Evolutionary conservation across 176 grass and related monocot species (phyloP).

Genomic region (Leersia perrieri): DNA sequence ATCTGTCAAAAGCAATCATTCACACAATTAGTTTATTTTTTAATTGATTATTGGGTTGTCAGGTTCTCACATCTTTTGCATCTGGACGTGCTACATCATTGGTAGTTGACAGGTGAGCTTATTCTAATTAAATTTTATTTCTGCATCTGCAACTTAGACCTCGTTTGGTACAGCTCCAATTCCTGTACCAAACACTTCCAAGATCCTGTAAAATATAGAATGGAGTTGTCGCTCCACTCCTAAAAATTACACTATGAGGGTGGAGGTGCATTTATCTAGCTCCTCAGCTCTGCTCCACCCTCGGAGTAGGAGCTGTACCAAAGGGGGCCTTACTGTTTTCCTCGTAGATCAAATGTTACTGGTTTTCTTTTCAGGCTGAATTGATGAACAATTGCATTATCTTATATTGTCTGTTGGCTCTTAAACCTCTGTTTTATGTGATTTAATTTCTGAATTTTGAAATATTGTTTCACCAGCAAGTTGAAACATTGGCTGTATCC

Average conservation of each 20-base stretch:
- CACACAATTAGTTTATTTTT: conserved; percentile 32
- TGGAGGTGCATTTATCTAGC: no score
- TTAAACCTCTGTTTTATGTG: background rate
- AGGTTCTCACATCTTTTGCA: conserved; percentile 99
- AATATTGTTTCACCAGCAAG: conserved; percentile 10
- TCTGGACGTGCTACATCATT: conserved; percentile 96
- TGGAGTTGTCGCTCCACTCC: no score
- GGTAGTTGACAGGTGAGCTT: conserved; percentile 90
- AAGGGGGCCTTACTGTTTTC: conserved; percentile 22
- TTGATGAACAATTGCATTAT: conserved; percentile 10
- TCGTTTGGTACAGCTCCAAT: no score
- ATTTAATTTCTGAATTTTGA: background rate
- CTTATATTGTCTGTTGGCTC: background rate
- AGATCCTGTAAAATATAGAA: no score
- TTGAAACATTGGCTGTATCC: background rate
- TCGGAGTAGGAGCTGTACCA: no score
- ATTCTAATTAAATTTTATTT: conserved; percentile 3
- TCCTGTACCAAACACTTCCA: no score
- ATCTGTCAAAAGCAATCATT: conserved; percentile 31
- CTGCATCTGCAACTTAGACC: background rate
- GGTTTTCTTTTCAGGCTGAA: background rate
- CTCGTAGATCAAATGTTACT: background rate
- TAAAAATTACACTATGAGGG: no score
- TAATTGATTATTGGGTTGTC: conserved; percentile 32
- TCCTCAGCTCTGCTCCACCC: no score